These are phyloP conservation scores for Podospora sp. DNA, from an alignment of 495 filamentous ascomycete species.

Conservation along the genomic window DNA sequence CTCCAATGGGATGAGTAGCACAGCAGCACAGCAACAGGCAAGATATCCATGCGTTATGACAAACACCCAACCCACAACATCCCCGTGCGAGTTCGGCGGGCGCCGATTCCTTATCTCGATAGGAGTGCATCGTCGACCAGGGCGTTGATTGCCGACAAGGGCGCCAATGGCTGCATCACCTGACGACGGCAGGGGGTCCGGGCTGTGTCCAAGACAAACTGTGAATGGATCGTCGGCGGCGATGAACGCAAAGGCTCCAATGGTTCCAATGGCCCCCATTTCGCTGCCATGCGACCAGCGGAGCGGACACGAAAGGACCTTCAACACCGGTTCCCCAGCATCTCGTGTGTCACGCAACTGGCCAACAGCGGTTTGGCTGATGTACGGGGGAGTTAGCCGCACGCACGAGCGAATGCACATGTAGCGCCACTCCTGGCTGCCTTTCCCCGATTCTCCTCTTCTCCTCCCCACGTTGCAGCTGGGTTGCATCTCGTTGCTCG, in stretches of 20 bases:
- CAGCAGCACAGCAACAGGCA: neutral
- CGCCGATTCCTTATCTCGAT: constrained; percentile 21
- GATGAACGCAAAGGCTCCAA: neutral
- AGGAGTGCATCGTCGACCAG: neutral
- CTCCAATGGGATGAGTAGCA: constrained; percentile 3
- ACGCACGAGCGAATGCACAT: constrained; percentile 1
- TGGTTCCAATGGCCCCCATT: no score
- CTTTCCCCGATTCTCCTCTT: neutral
- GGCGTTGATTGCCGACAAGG: constrained; percentile 13
- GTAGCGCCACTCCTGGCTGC: neutral
- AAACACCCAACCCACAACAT: constrained; percentile 9
- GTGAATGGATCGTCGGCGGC: constrained; percentile 27
- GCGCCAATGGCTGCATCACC: constrained; percentile 32
- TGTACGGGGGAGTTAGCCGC: neutral
- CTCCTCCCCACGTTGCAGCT: neutral
- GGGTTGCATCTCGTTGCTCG: neutral
- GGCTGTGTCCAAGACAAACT: constrained; percentile 12
- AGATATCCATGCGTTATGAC: constrained; percentile 18
- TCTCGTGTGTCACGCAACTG: constrained; percentile 4
- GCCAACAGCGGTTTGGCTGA: neutral
- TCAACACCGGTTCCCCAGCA: neutral
- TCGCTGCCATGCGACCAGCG: neutral
- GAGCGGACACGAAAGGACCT: neutral
- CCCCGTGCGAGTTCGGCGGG: neutral
- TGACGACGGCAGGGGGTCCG: constrained; percentile 39